Base-by-base conservation (phyloP, 2,329 filamentous ascomycete species). In the Chaetomiaceae sp. region DNA sequence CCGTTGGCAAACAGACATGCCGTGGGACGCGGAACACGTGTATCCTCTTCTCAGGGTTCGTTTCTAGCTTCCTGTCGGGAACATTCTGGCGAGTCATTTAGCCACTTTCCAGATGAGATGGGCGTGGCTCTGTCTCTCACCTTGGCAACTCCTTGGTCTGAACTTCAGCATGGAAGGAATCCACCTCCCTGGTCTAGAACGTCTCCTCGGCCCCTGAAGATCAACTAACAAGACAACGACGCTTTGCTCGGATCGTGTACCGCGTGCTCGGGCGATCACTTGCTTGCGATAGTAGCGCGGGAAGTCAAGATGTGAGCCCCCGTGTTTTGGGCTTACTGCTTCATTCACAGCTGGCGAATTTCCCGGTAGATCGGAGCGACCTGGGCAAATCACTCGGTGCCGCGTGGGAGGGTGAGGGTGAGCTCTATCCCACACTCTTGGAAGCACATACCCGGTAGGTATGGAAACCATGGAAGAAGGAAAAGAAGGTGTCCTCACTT, bases 21-120 rank as follows among this genome's bases (percentile, higher is more conserved):
- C 39, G 40, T 40, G 19, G 14, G 5, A 34, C 25, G 44, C 31
- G 31, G 39, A 35, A 52, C 33, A 48, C 50, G 39, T 48, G 50
- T 43, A 44, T 31, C 27, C 17, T n/a, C 13, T 21, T 35, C 17
- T 17, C 38, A 25, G 9, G 17, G 2, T 14, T 31, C 30, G 14
- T 40, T 40, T 41, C 16, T 20, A 27, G 6, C 30, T n/a, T 16
- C 38, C 16, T 19, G 16, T 41, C 38, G 4, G 16, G 30, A n/a
- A 27, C 48, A 34, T 50, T 30, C 25, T 34, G 7, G 25, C 35
- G 30, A 50, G 42, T 12, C 37, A 45, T 27, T 27, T 10, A 48
- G 27, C 14, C 38, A 14, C 20, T 27, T 27, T 14, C 27, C 19
- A 16, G 20, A 44, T 27, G 10, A 6, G 25, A 10, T 10, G 10